A percentile compares a stretch with the other conserved stretches of the same genome.
These are phyloP conservation scores for Spinacia oleracea DNA, from an alignment of 179 eudicot genomes.

Conservation along the genomic window DNA sequence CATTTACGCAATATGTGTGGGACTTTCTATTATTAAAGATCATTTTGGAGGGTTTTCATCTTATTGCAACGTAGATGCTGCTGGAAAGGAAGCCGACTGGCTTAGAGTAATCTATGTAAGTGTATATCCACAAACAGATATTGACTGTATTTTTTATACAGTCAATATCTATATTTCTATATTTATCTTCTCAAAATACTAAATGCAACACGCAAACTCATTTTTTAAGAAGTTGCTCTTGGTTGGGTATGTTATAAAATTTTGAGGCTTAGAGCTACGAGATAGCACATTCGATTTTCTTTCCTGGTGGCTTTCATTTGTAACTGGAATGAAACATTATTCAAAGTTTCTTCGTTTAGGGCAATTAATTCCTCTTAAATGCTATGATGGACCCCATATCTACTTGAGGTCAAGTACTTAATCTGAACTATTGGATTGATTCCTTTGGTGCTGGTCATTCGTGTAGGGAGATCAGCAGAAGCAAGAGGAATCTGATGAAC, in stretches of 20 bases:
- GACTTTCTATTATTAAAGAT: constrained; percentile 48
- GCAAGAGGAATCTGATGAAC: constrained; percentile 39
- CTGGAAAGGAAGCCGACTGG: constrained; percentile 40
- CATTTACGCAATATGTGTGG: constrained; percentile 70
- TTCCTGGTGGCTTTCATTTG: background rate
- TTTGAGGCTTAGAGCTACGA: background rate
- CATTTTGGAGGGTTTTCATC: constrained; percentile 33
- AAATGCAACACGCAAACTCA: background rate
- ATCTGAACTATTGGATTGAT: constrained; percentile 15
- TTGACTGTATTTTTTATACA: too few species aligned
- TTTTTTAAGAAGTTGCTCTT: background rate
- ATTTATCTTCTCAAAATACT: background rate
- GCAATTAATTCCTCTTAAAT: background rate
- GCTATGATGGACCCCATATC: background rate
- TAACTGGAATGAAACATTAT: background rate
- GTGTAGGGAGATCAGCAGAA: constrained; percentile 59
- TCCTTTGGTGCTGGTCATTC: constrained; percentile 22
- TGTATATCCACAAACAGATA: background rate
- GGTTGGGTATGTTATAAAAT: background rate
- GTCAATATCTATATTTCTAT: too few species aligned
- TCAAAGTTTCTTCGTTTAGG: background rate
- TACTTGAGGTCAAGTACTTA: background rate
- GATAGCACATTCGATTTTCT: background rate
- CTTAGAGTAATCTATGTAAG: constrained; percentile 38
- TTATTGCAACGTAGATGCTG: constrained; percentile 34